These are phyloP conservation scores for Basipetospora sp. DNA, from an alignment of 2,329 filamentous ascomycete species.

Conservation along the genomic window DNA sequence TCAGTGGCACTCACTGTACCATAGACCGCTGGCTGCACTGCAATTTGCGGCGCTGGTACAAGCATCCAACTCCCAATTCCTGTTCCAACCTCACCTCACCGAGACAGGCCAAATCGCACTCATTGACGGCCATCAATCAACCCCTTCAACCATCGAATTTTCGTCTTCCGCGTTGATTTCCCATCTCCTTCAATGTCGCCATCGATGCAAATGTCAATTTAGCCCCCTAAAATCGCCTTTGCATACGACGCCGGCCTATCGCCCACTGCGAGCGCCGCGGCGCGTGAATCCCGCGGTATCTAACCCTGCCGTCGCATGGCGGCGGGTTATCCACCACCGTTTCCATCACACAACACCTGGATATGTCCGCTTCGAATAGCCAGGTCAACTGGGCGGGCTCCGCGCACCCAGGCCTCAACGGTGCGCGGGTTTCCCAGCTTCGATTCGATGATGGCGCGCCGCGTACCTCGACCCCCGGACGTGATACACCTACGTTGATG, in stretches of 20 bases:
- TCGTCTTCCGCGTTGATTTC: conserved; percentile 1
- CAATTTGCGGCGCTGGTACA: conserved; percentile 4
- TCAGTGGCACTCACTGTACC: no score
- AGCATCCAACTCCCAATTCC: conserved; percentile 19
- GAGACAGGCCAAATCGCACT: conserved; percentile 31
- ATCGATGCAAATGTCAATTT: conserved; percentile 36
- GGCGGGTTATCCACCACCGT: conserved; percentile 32
- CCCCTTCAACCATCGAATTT: conserved; percentile 1
- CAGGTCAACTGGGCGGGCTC: conserved; percentile 51
- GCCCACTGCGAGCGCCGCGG: no score
- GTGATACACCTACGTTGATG: conserved; percentile 35
- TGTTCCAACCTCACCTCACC: conserved; percentile 40
- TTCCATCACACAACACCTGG: conserved; percentile 34
- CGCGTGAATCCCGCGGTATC: no score
- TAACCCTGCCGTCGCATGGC: conserved; percentile 44
- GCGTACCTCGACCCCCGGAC: conserved; percentile 36
- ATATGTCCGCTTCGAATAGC: conserved; percentile 54
- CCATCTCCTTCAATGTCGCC: conserved; percentile 40
- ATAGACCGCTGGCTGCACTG: no score
- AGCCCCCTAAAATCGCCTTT: no score
- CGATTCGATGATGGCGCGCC: conserved; percentile 45
- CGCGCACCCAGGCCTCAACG: conserved; percentile 32
- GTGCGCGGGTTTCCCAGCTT: conserved; percentile 32
- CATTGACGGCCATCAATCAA: conserved; percentile 33
- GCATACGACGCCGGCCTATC: no score